Conservation (phyloP, 345 rosid genomes). For the Clausena lansium region DNA sequence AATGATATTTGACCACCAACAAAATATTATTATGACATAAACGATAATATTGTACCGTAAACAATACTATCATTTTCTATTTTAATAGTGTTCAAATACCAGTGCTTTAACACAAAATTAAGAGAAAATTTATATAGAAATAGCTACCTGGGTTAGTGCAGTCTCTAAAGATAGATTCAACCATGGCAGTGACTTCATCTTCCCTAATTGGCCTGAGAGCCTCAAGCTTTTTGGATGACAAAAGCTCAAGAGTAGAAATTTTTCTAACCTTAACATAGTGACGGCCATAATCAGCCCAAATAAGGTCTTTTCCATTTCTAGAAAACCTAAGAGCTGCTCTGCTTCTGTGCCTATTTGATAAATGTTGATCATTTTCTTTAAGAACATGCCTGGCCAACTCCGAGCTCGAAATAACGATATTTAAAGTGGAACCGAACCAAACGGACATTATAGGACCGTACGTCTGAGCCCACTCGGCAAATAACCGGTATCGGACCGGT, state of each 20-base stretch:
- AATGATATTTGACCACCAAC: too few species aligned
- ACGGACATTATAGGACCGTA: background rate
- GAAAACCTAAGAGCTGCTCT: background rate
- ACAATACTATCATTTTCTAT: too few species aligned
- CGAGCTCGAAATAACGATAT: background rate
- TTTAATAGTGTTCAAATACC: too few species aligned
- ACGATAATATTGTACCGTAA: too few species aligned
- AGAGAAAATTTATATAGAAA: background rate
- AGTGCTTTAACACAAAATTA: too few species aligned
- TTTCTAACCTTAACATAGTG: conserved; percentile 9
- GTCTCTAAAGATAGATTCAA: background rate
- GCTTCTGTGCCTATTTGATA: background rate
- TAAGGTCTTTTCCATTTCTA: conserved; percentile 1
- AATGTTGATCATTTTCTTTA: conserved; percentile 4
- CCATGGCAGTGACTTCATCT: conserved; percentile 2
- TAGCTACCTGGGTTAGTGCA: background rate
- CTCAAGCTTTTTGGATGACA: background rate
- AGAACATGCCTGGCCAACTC: background rate
- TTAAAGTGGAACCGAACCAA: conserved; percentile 1
- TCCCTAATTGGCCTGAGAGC: background rate
- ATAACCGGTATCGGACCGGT: background rate
- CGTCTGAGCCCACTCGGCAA: background rate
- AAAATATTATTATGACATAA: too few species aligned
- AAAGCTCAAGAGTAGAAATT: background rate
- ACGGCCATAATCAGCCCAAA: conserved; percentile 1